phyloP scores from a whole-genome alignment of 2,329 filamentous ascomycete species.

The Alternaria sp. region DNA sequence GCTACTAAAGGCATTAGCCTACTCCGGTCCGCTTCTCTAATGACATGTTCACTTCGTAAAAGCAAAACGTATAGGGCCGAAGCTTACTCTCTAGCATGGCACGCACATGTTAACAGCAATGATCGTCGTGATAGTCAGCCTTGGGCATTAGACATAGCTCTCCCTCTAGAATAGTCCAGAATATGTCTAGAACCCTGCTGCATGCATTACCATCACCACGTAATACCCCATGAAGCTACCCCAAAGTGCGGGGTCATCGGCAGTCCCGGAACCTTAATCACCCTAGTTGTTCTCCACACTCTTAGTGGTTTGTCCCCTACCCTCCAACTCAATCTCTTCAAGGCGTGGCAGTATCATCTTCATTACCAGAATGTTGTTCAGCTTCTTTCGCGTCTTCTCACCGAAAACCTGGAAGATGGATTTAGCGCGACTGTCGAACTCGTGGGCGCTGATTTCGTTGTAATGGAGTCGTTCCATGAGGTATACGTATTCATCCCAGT shows the following conservation, averaged over 20 bases:
- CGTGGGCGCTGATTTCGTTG: conserved; percentile 6
- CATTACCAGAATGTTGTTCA: conserved; percentile 14
- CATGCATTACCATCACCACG: not conserved
- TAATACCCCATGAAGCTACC: not conserved
- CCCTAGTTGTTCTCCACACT: conserved; percentile 7
- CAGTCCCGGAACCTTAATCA: not conserved
- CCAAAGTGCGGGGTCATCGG: not conserved
- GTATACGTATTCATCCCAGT: conserved; percentile 26
- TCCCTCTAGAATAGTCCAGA: not conserved
- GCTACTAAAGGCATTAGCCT: too few relatives aligned
- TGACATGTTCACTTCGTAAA: too few relatives aligned
- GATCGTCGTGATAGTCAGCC: not conserved
- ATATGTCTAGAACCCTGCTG: not conserved
- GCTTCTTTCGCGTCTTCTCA: conserved; percentile 4
- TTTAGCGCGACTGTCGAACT: conserved; percentile 9
- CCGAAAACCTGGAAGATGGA: conserved; percentile 14
- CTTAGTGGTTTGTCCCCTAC: not conserved
- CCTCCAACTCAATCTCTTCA: not conserved
- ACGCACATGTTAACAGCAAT: too few relatives aligned
- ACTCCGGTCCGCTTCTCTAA: too few relatives aligned
- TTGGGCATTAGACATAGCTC: not conserved
- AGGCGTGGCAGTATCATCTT: conserved; percentile 16
- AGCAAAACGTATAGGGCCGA: too few relatives aligned
- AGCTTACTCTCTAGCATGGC: too few relatives aligned
- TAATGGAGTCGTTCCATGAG: conserved; percentile 18